Conservation (phyloP, 495 filamentous ascomycete species). For the Aspergillus sparsus region DNA sequence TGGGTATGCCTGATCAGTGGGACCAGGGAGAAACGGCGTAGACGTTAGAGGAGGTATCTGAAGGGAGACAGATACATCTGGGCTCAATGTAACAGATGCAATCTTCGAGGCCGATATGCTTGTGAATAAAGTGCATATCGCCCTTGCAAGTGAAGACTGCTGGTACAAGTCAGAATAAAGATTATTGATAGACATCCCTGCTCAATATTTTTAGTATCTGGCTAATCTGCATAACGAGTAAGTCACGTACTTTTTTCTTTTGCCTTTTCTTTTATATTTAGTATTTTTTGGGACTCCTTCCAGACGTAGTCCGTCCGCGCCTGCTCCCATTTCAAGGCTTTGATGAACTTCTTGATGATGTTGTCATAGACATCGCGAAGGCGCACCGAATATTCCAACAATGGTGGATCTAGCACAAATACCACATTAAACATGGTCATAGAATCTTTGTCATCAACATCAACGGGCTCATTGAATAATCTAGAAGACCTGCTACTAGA, state of each 20-base stretch:
- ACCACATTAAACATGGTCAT: conserved; percentile 99
- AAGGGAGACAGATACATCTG: conserved; percentile 67
- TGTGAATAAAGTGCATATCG: conserved; percentile 76
- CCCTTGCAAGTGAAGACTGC: conserved; percentile 76
- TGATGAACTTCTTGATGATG: conserved; percentile 84
- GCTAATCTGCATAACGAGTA: neutral
- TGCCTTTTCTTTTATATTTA: conserved; percentile 74
- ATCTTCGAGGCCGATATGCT: conserved; percentile 82
- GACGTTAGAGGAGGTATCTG: conserved; percentile 84
- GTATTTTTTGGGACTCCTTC: conserved; percentile 78
- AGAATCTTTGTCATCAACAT: conserved; percentile 56
- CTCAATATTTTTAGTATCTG: conserved; percentile 10
- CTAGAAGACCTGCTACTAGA: conserved; percentile 42
- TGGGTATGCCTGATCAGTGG: conserved; percentile 61
- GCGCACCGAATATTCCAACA: conserved; percentile 71
- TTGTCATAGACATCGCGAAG: conserved; percentile 81
- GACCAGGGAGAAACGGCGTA: conserved; percentile 67
- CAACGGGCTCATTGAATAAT: conserved; percentile 38
- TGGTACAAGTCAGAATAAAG: conserved; percentile 63
- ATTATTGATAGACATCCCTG: conserved; percentile 42
- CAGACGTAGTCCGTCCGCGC: conserved; percentile 83
- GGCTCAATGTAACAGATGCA: conserved; percentile 65
- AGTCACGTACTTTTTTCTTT: conserved; percentile 65
- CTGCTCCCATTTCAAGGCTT: conserved; percentile 88
- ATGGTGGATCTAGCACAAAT: conserved; percentile 80